These are phyloP conservation scores for Pseudogymnoascus sp. DNA, from an alignment of 2,329 filamentous ascomycete species.

Conservation along the genomic window DNA sequence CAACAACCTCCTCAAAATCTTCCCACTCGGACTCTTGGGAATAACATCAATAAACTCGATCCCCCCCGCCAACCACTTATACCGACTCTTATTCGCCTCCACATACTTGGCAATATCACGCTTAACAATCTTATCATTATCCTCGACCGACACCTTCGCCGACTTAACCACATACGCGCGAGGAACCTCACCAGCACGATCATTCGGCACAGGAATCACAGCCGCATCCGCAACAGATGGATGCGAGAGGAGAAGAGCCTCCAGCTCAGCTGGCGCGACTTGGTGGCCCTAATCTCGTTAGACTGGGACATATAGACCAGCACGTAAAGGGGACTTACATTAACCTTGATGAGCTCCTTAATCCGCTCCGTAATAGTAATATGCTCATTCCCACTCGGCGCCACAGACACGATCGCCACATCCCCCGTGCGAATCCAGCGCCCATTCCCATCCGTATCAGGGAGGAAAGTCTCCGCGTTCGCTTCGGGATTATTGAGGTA, in stretches of 20 bases:
- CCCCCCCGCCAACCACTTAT: conserved; percentile 61
- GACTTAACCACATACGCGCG: conserved; percentile 61
- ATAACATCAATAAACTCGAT: conserved; percentile 60
- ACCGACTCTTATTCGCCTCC: conserved; percentile 58
- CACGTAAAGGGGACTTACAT: conserved; percentile 43
- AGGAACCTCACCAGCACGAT: conserved; percentile 57
- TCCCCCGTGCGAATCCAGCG: conserved; percentile 82
- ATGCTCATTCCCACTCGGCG: conserved; percentile 67
- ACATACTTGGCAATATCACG: conserved; percentile 55
- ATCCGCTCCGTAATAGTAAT: conserved; percentile 79
- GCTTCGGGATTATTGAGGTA: conserved; percentile 85
- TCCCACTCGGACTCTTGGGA: conserved; percentile 68
- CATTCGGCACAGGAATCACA: conserved; percentile 66
- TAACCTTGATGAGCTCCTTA: conserved; percentile 73
- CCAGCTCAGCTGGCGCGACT: conserved; percentile 78
- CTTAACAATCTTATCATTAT: conserved; percentile 48
- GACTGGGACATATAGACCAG: background rate
- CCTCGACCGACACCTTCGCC: conserved; percentile 41
- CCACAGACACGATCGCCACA: conserved; percentile 64
- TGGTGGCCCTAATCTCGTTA: conserved; percentile 57
- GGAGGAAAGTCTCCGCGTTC: conserved; percentile 69
- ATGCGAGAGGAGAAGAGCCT: conserved; percentile 71
- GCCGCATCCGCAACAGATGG: conserved; percentile 70
- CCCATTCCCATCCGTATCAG: conserved; percentile 55
- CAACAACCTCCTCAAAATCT: conserved; percentile 64